Conservation (phyloP, 2,329 filamentous ascomycete species). For the Aspergillus quadrilineatus region DNA sequence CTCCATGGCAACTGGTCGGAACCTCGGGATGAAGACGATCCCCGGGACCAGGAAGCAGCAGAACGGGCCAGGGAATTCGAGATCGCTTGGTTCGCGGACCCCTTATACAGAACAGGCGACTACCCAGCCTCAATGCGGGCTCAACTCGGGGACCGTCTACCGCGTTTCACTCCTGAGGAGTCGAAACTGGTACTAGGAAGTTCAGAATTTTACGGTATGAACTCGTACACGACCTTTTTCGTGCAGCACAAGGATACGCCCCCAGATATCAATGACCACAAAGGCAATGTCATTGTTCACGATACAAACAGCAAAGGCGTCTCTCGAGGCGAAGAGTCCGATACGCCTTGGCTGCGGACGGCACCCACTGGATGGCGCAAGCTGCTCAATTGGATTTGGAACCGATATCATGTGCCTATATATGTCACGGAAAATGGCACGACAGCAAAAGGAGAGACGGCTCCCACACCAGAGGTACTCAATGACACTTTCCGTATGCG, state of each 20-base stretch:
- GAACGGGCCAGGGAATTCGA: conserved; percentile 77
- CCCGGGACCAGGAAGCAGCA: conserved; percentile 67
- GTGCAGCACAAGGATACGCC: conserved; percentile 65
- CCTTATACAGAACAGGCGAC: conserved; percentile 69
- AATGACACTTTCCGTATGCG: conserved; percentile 73
- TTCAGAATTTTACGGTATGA: conserved; percentile 88
- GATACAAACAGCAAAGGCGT: conserved; percentile 68
- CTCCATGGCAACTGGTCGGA: conserved; percentile 74
- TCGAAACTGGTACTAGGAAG: conserved; percentile 67
- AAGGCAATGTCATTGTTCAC: conserved; percentile 69
- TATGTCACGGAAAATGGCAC: conserved; percentile 85
- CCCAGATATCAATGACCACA: conserved; percentile 59
- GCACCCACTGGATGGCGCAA: conserved; percentile 71
- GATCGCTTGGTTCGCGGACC: conserved; percentile 80
- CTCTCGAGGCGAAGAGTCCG: conserved; percentile 72
- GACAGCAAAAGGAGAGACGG: conserved; percentile 73
- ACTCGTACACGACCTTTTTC: conserved; percentile 82
- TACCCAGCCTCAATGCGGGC: conserved; percentile 76
- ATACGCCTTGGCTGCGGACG: conserved; percentile 74
- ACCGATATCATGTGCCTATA: conserved; percentile 71
- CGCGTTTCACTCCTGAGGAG: conserved; percentile 70
- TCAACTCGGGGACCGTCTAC: conserved; percentile 74
- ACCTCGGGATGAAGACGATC: conserved; percentile 73
- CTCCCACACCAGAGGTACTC: conserved; percentile 65
- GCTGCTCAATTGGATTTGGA: conserved; percentile 68